phyloP scores from a whole-genome alignment of 768 basidiomycete species.

The Auriscalpium microsporum region DNA sequence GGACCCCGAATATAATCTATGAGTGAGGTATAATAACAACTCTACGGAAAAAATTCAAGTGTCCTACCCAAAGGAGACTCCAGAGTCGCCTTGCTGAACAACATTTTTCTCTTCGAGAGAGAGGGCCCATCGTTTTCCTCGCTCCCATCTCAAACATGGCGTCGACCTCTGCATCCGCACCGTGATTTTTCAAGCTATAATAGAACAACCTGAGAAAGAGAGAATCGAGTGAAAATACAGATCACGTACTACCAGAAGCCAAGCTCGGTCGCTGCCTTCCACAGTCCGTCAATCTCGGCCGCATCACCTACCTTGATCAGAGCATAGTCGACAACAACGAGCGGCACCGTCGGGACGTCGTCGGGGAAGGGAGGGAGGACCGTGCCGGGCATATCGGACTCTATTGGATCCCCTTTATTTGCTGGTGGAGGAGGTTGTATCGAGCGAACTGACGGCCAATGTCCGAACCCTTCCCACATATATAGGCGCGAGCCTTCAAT shows the following conservation, averaged over 20 bases:
- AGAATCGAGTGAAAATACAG: too few relatives aligned
- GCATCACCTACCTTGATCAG: slow-evolving; percentile 28
- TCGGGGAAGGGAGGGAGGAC: slow-evolving; percentile 35
- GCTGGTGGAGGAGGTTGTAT: too few relatives aligned
- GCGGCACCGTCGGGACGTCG: slow-evolving; percentile 34
- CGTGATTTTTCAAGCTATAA: slow-evolving; percentile 35
- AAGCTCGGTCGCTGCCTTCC: slow-evolving; percentile 38
- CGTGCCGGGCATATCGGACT: slow-evolving; percentile 25
- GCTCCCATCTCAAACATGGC: slow-evolving; percentile 33
- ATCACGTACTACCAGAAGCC: slow-evolving; percentile 48
- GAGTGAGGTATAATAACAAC: background rate
- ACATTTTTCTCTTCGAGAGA: slow-evolving; percentile 31
- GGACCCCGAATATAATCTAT: slow-evolving; percentile 21
- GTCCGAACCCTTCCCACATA: too few relatives aligned
- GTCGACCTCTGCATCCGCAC: slow-evolving; percentile 25
- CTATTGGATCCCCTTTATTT: too few relatives aligned
- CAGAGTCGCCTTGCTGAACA: slow-evolving; percentile 33
- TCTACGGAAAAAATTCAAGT: too few relatives aligned
- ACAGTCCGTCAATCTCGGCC: slow-evolving; percentile 34
- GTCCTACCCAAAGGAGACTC: slow-evolving; percentile 28
- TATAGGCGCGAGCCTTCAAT: too few relatives aligned
- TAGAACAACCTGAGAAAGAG: background rate
- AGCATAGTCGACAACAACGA: slow-evolving; percentile 38
- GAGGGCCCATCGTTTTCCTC: slow-evolving; percentile 28
- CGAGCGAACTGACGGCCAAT: too few relatives aligned